Base-by-base conservation (phyloP, 345 rosid species). In the Hypericum androsaemum region DNA sequence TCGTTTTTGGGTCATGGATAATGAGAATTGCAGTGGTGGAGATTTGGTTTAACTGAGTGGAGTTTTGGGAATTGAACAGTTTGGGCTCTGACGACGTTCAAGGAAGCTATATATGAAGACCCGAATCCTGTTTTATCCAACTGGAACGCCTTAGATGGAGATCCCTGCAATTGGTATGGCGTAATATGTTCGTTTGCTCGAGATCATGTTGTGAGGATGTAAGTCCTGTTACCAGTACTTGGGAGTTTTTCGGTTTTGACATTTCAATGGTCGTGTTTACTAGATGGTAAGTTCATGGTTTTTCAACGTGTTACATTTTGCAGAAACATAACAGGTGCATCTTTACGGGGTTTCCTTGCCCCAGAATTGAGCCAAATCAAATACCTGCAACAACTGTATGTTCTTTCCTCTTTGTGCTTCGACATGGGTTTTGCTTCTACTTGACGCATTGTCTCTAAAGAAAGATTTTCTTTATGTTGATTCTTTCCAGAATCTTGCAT, bases 151-250 rank as follows among this genome's bases (percentile, higher is more conserved):
- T 72, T 81, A 48, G 84, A 77, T 74, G 79, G 77, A 55, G 80
- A 83, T 88, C 97, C 95, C 50, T 94, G 99, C 67, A 74, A 64
- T 57, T 94, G 97, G 99, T 44, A 53, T 14, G 96, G 96, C 61
- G 37, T 94, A 67, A 52, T 60, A 41, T 94, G 97, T 62, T 71
- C 80, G 14, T 49, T 22, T 11, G 53, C 63, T 57, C 69, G 82
- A 64, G 82, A 79, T 61, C 95, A 83, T 76, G 89, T 94, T 39
- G 50, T 74, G 47, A 88, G 76, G 76, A 80, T 94, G 99, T 94
- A 75, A 82, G 80, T 22, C 32, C 32, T 22, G 32, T 4, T 22
- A 22, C 32, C 32, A 22, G 32, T 22, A 12, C 17, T 65, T 53
- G 38, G 12, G 43, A 28, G 59, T 38, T n/a, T 16, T 6, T 12